Base-by-base conservation (phyloP, 768 basidiomycete genomes). In the Strobilomyces confusus region DNA sequence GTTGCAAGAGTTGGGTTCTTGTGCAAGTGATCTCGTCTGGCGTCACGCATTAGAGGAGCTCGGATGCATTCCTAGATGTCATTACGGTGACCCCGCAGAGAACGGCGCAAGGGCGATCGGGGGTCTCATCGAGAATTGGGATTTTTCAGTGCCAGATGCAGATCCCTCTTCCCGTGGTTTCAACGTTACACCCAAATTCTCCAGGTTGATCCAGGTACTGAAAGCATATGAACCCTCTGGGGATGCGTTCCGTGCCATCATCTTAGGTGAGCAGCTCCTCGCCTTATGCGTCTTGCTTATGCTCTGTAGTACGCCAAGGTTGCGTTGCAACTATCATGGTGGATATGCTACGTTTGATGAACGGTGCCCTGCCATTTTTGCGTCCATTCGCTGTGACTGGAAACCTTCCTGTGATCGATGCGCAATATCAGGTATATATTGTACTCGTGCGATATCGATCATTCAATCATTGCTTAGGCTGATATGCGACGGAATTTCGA, bases 11-110 rank as follows among this genome's bases (percentile, higher is more conserved):
- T 63, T 91, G 29, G 89, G 89, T 8, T 58, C 77, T 34, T 89
- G 84, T 58, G 88, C 85, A 44, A 75, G 83, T 34, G 86, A 90
- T 58, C 70, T 89, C 33, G 71, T 86, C 45, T 91, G 86, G 88
- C 75, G 83, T 57, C 77, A 76, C 40, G 77, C 77, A 20, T 57
- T 79, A 43, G 77, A 72, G 55, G 75, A 77, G 47, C 52, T 61
- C 11, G 54, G 56, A 42, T 54, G 64, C 45, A 59, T 60, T n/a
- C 63, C 65, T n/a, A 69, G 67, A 45, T 64, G 72, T 44, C 71
- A 76, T 17, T 64, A 70, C n/a, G 68, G 71, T 41, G 73, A 73
- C 8, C 46, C 49, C 49, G 41, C 22, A 59, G 64, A 41, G 59
- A 69, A 49, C 54, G 58, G 62, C 30, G 45, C 60, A 33, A 62